Percentiles rank a stretch among this genome's conserved stretches.
These are phyloP conservation scores for Rosa persica DNA, from an alignment of 306 rosid genomes.

Conservation along the genomic window DNA sequence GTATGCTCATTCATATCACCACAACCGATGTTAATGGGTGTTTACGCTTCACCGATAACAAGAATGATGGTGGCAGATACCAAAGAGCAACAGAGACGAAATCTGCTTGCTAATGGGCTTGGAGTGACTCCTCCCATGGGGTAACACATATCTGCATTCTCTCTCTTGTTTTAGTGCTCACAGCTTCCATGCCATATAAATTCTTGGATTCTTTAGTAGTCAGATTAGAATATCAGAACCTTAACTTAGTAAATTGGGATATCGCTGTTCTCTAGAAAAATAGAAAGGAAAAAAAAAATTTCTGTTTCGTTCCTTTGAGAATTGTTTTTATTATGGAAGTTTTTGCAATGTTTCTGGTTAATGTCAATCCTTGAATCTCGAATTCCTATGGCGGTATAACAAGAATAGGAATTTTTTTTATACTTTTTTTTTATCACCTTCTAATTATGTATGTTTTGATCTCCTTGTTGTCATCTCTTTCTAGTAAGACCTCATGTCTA, in stretches of 20 bases:
- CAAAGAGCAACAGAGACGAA: slow-evolving; percentile 42
- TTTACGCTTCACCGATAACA: slow-evolving; percentile 35
- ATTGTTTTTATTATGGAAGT: background rate
- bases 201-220: background rate
- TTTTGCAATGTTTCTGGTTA: background rate
- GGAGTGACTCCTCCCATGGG: slow-evolving; percentile 94
- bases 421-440: background rate
- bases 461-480: background rate
- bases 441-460: background rate
- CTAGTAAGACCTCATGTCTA: background rate
- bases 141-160: slow-evolving; percentile 30
- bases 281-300: background rate
- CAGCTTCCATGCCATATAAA: background rate
- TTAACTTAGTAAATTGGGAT: background rate
- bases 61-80: slow-evolving; percentile 3
- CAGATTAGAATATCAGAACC: background rate
- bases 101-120: slow-evolving; percentile 81
- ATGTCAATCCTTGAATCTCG: background rate
- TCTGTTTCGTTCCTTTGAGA: background rate
- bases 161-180: background rate
- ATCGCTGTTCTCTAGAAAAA: background rate
- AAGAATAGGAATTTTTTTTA: background rate
- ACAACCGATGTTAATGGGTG: slow-evolving; percentile 5
- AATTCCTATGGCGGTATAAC: background rate
- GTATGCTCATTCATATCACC: background rate